phyloP scores from a whole-genome alignment of 768 basidiomycete genomes.

The Lepiota venenata region DNA sequence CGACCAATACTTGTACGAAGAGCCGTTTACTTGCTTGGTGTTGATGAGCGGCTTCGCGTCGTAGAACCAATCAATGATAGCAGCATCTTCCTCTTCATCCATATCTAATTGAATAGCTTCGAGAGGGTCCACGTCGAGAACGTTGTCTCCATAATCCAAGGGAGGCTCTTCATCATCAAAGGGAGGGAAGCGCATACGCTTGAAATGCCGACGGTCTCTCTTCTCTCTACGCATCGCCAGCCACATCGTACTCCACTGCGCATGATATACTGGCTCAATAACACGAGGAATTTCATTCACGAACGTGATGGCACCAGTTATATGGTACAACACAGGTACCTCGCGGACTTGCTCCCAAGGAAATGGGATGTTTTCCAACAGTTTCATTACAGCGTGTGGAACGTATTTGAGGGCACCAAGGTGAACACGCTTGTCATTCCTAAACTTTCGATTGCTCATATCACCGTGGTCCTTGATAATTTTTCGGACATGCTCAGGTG shows the following conservation, averaged over 20 bases:
- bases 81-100: slow-evolving; percentile 85
- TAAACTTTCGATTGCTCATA: slow-evolving; percentile 99
- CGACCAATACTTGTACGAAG: slow-evolving; percentile 92
- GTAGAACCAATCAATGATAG: slow-evolving; percentile 98
- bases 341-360: slow-evolving; percentile 99
- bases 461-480: slow-evolving; percentile 99
- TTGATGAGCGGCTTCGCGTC: slow-evolving; percentile 94
- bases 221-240: slow-evolving; percentile 98
- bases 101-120: slow-evolving; percentile 97
- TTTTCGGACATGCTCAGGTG: slow-evolving; percentile 97
- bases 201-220: slow-evolving; percentile 97
- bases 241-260: slow-evolving; percentile 99
- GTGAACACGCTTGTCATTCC: slow-evolving; percentile 99
- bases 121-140: slow-evolving; percentile 95
- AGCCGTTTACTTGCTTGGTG: slow-evolving; percentile 86
- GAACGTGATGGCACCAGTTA: slow-evolving; percentile 99
- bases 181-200: slow-evolving; percentile 99
- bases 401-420: slow-evolving; percentile 98
- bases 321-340: slow-evolving; percentile 97
- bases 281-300: slow-evolving; percentile 98
- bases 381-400: slow-evolving; percentile 98
- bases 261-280: slow-evolving; percentile 97
- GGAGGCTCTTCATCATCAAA: slow-evolving; percentile 99
- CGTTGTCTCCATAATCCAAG: slow-evolving; percentile 98
- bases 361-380: slow-evolving; percentile 96